Base-by-base conservation (phyloP, 768 basidiomycete genomes). In the Mycena venus region DNA sequence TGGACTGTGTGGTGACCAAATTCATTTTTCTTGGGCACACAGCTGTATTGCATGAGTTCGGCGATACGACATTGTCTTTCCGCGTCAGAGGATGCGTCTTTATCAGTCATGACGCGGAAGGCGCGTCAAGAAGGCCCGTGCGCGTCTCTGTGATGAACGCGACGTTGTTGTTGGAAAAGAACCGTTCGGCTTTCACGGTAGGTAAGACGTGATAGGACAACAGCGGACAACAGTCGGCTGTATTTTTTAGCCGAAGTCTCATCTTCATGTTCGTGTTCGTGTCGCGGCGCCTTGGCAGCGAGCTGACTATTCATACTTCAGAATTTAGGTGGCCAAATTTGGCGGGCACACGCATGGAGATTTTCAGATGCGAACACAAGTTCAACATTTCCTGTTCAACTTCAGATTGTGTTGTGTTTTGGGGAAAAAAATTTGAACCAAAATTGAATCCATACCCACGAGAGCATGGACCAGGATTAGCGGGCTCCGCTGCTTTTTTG, bases 31-130 rank as follows among this genome's bases (percentile, higher is more conserved):
- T 88, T 84, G 53, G 83, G 77, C 55, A 88, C 83, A 80, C 95
- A 96, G 31, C 85, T 88, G 81, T 90, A 93, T 79, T 96, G 95
- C 11, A 93, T 82, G 55, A 96, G 90, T 84, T 96, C 94, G 17
- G 89, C 87, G 19, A 96, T 84, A 51, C 84, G 87, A 83, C 94
- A 96, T 79, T 81, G 80, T n/a, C 74, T 70, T 49, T 74, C 72
- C 4, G 56, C 62, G 56, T 64, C 68, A 14, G 8, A 31, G 17
- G 42, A 10, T 31, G 14, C n/a, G 34, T 38, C 17, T 60, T 56
- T 59, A 29, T 38, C 29, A 36, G 53, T 23, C 73, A 74, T 74
- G 17, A 34, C 64, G 47, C 53, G 38, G 14, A 23, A 27, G 21
- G 6, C 56, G 27, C 40, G 51, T 38, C 51, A 53, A 29, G 25